These are phyloP conservation scores for Pholiota microspora DNA, from an alignment of 768 basidiomycete genomes.

Conservation along the genomic window DNA sequence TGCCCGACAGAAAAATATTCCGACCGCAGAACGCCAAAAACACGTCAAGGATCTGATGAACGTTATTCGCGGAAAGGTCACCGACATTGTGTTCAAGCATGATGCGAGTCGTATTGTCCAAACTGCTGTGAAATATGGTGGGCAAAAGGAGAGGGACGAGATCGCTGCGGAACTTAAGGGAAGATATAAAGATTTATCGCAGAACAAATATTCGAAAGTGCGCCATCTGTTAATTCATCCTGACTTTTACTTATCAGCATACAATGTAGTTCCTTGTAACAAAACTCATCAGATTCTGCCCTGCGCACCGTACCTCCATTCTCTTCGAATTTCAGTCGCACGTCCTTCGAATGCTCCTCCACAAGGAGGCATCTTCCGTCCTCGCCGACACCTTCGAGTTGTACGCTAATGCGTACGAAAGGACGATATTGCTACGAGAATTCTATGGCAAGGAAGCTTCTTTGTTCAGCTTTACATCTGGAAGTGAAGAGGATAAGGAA, in stretches of 20 bases:
- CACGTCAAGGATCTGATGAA: slow-evolving; percentile 74
- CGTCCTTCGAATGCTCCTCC: slow-evolving; percentile 75
- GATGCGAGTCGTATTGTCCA: slow-evolving; percentile 88
- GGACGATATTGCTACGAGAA: slow-evolving; percentile 75
- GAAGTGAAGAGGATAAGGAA: slow-evolving; percentile 63
- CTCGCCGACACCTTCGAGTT: slow-evolving; percentile 89
- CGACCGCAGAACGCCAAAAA: slow-evolving; percentile 68
- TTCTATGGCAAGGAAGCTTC: slow-evolving; percentile 90
- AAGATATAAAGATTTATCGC: slow-evolving; percentile 70
- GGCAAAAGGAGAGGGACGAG: slow-evolving; percentile 71
- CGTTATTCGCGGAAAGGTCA: slow-evolving; percentile 76
- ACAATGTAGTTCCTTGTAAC: slow-evolving; percentile 66
- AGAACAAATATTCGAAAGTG: slow-evolving; percentile 91
- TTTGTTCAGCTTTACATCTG: slow-evolving; percentile 58
- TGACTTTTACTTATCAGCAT: neutral
- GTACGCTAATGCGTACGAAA: slow-evolving; percentile 82
- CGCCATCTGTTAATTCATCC: slow-evolving; percentile 13
- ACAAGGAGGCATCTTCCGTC: slow-evolving; percentile 80
- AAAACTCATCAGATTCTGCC: slow-evolving; percentile 77
- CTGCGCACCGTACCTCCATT: slow-evolving; percentile 71
- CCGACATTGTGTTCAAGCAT: slow-evolving; percentile 87
- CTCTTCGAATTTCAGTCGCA: slow-evolving; percentile 75
- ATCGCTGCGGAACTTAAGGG: slow-evolving; percentile 85
- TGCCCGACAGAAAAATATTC: slow-evolving; percentile 69
- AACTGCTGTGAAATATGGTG: slow-evolving; percentile 79